A percentile compares a stretch with the other conserved stretches of the same genome.
phyloP scores from a whole-genome alignment of 2,329 filamentous ascomycete species.

The Cadophora malorum region DNA sequence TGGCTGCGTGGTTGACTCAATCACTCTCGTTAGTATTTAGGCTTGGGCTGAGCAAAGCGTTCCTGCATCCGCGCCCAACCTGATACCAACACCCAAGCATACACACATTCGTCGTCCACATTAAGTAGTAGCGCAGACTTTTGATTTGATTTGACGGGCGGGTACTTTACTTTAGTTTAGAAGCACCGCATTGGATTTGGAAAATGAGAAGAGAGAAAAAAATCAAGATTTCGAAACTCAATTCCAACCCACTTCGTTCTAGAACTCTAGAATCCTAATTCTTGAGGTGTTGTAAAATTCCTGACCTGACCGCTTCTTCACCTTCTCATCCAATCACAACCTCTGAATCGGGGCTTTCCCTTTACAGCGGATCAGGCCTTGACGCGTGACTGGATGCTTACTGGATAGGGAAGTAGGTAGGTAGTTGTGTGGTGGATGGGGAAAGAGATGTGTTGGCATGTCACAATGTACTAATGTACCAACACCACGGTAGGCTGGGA shows the following conservation, averaged over 20 bases:
- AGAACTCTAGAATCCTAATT: background rate
- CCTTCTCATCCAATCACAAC: background rate
- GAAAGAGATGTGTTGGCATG: background rate
- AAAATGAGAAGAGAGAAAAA: background rate
- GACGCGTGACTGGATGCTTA: too few species aligned
- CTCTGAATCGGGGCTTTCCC: background rate
- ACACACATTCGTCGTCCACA: too few species aligned
- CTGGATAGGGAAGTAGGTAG: too few species aligned
- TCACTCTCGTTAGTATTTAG: background rate
- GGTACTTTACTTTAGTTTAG: background rate
- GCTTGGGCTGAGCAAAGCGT: conserved; percentile 10
- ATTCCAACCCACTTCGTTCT: background rate
- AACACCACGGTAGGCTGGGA: background rate
- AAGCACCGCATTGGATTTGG: background rate
- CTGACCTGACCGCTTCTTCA: background rate
- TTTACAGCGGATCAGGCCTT: background rate
- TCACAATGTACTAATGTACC: background rate
- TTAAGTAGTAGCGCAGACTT: background rate
- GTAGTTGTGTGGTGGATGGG: too few species aligned
- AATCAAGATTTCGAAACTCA: background rate
- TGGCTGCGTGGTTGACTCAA: too few species aligned
- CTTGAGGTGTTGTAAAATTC: background rate
- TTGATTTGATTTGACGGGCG: background rate
- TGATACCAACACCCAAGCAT: background rate
- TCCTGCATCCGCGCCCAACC: conserved; percentile 33